Percentiles rank a stretch among this genome's conserved stretches.
phyloP scores from a whole-genome alignment of 139 green algal species.

The Edaphochlamys debaryana region DNA sequence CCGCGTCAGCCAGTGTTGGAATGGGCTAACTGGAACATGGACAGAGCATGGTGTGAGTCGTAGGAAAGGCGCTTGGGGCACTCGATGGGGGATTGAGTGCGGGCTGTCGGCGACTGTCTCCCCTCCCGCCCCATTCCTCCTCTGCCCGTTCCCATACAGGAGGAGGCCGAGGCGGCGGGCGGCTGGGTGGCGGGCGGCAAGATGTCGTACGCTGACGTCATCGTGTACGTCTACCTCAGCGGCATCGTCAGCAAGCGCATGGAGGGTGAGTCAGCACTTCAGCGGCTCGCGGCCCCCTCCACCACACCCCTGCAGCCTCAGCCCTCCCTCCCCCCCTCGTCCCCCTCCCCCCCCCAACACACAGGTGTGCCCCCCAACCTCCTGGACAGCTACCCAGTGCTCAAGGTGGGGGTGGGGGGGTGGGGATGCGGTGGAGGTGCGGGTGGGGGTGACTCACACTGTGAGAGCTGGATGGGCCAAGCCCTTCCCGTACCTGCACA shows the following conservation, averaged over 20 bases:
- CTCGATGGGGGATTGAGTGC: neutral
- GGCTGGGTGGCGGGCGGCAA: constrained; percentile 36
- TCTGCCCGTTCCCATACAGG: neutral
- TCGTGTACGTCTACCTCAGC: constrained; percentile 34
- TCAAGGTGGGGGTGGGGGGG: too few species aligned
- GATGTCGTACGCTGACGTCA: constrained; percentile 43
- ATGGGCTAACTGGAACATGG: too few species aligned
- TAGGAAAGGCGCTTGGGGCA: neutral
- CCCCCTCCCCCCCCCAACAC: neutral
- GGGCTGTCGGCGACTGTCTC: too few species aligned
- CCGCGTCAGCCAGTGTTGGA: too few species aligned
- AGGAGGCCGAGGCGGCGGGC: constrained; percentile 5
- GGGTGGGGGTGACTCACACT: too few species aligned
- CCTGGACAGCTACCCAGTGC: constrained; percentile 29
- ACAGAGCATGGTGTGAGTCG: neutral
- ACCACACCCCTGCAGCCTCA: neutral
- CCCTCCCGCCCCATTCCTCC: neutral
- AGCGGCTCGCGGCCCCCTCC: neutral
- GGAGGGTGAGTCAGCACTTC: constrained; percentile 14
- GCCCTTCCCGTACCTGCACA: too few species aligned
- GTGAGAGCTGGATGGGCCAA: too few species aligned
- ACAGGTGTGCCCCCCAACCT: constrained; percentile 30
- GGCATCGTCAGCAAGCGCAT: constrained; percentile 30
- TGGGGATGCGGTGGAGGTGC: too few species aligned
- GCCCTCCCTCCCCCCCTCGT: neutral